Conservation (phyloP, 306 rosid genomes). For the Alnus glutinosa region DNA sequence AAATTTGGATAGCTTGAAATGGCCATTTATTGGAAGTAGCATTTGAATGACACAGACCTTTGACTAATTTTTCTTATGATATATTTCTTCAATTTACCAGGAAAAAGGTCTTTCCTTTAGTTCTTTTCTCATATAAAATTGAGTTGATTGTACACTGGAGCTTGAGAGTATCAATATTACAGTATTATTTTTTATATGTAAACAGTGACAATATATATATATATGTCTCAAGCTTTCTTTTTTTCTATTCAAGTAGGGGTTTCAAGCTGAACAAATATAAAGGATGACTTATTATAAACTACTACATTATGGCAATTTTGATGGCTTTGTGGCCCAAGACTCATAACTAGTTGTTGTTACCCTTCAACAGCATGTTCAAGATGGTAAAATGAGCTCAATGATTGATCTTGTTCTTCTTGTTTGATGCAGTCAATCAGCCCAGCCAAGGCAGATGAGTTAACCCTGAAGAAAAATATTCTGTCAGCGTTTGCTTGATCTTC, state of each 20-base stretch:
- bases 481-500: constrained; percentile 50
- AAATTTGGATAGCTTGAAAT: constrained; percentile 4
- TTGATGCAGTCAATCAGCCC: constrained; percentile 80
- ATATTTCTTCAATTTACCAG: no score
- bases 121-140: neutral
- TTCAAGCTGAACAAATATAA: neutral
- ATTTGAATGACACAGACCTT: neutral
- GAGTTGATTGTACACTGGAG: neutral
- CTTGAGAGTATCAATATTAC: neutral
- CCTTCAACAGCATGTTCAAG: neutral
- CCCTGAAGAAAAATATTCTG: constrained; percentile 77
- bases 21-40: neutral
- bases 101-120: no score
- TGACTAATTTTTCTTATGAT: no score
- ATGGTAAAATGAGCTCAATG: neutral
- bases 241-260: no score
- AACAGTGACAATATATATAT: no score
- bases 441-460: constrained; percentile 83
- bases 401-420: neutral
- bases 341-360: neutral
- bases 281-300: neutral
- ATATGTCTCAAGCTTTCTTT: no score
- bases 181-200: neutral
- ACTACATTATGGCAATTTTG: neutral
- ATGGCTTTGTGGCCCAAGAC: neutral